Conservation (phyloP, 441 rosid species). For the Pelargonium myrrhifolium region DNA sequence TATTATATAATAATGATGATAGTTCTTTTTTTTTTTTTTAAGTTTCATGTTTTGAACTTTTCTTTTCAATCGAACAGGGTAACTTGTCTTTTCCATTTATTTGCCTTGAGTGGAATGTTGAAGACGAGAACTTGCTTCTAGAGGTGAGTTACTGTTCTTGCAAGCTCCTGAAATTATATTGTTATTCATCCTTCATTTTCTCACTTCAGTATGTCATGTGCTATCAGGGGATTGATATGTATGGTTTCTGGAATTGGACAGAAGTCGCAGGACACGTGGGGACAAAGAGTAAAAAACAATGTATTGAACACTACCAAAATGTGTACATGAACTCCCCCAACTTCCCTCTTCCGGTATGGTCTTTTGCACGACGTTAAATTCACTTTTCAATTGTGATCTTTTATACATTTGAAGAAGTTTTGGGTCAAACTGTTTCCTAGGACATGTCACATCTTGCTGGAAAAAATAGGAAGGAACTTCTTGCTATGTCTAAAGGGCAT, state of each 20-base stretch:
- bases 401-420: background rate
- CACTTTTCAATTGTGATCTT: background rate
- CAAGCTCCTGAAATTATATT: slow-evolving; percentile 1
- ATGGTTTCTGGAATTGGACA: slow-evolving; percentile 93
- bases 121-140: slow-evolving; percentile 87
- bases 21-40: too few species aligned
- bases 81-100: slow-evolving; percentile 81
- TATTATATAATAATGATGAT: background rate
- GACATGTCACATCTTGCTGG: slow-evolving; percentile 65
- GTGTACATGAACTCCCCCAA: slow-evolving; percentile 69
- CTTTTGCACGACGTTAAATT: background rate
- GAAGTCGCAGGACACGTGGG: slow-evolving; percentile 97
- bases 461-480: slow-evolving; percentile 82
- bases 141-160: slow-evolving; percentile 44
- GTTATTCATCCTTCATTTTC: slow-evolving; percentile 9
- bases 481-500: slow-evolving; percentile 67
- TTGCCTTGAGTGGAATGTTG: slow-evolving; percentile 91
- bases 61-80: slow-evolving; percentile 43
- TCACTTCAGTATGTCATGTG: slow-evolving; percentile 2
- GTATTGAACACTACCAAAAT: slow-evolving; percentile 70
- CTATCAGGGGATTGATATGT: slow-evolving; percentile 87
- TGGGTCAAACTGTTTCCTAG: background rate
- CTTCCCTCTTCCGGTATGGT: slow-evolving; percentile 87
- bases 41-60: background rate
- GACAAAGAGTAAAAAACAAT: slow-evolving; percentile 80